Evolutionary conservation across 2,329 filamentous ascomycete species (phyloP).

Genomic region (Penicillium decumbens): DNA sequence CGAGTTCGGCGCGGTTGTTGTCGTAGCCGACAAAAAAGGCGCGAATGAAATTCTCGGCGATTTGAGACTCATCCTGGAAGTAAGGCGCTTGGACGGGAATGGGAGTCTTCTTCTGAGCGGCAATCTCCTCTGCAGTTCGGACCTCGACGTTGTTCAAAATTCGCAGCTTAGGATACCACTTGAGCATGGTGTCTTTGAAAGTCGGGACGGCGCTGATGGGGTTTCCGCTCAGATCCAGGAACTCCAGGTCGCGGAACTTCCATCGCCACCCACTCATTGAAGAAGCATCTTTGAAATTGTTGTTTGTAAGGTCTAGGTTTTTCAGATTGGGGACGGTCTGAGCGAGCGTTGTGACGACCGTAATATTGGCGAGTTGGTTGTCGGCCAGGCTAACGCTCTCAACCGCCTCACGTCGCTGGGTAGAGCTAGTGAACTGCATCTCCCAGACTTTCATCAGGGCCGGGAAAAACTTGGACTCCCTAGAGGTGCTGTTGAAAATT

Average conservation of each 20-base stretch:
- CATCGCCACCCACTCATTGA: slow-evolving; percentile 70
- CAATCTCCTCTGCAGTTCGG: slow-evolving; percentile 66
- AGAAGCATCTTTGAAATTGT: slow-evolving; percentile 66
- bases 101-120: slow-evolving; percentile 54
- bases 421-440: slow-evolving; percentile 64
- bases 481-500: slow-evolving; percentile 67
- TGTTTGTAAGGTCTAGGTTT: slow-evolving; percentile 83
- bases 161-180: slow-evolving; percentile 78
- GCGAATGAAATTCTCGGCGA: slow-evolving; percentile 70
- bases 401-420: slow-evolving; percentile 72
- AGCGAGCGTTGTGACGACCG: slow-evolving; percentile 68
- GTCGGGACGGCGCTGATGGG: slow-evolving; percentile 62
- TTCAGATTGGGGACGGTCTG: slow-evolving; percentile 78
- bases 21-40: slow-evolving; percentile 73
- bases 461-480: slow-evolving; percentile 82
- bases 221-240: slow-evolving; percentile 72
- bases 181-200: slow-evolving; percentile 64
- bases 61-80: slow-evolving; percentile 68
- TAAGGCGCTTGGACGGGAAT: slow-evolving; percentile 61
- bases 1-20: slow-evolving; percentile 60
- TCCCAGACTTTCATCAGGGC: slow-evolving; percentile 86
- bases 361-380: slow-evolving; percentile 71
- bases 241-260: slow-evolving; percentile 73
- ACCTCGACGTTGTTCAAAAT: slow-evolving; percentile 71
- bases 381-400: slow-evolving; percentile 74